phyloP scores from a whole-genome alignment of 2,329 filamentous ascomycete species.

The Aciculosporium take region DNA sequence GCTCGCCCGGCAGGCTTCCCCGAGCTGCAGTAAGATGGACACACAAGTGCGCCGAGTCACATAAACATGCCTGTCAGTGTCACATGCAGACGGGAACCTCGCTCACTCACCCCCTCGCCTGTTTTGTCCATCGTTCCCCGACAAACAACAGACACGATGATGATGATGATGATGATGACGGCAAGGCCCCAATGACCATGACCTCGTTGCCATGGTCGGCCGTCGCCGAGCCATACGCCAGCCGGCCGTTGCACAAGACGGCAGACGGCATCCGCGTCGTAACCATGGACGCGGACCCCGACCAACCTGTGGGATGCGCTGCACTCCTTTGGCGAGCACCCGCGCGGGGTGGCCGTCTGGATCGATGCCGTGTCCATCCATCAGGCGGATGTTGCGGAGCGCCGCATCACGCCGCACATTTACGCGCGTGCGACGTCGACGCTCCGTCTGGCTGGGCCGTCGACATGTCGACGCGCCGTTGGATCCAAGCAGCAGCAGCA shows the following conservation, averaged over 20 bases:
- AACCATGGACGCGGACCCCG: slow-evolving; percentile 3
- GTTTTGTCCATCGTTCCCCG: no score
- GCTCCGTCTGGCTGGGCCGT: slow-evolving; percentile 9
- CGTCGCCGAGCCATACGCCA: slow-evolving; percentile 3
- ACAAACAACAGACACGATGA: no score
- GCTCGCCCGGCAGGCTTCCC: no score
- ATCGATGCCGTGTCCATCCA: slow-evolving; percentile 10
- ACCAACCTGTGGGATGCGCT: slow-evolving; percentile 8
- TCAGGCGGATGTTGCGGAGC: slow-evolving; percentile 9
- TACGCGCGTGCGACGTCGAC: slow-evolving; percentile 8
- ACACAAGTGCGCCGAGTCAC: no score
- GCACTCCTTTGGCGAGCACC: slow-evolving; percentile 5
- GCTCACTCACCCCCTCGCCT: no score
- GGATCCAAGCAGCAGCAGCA: no score
- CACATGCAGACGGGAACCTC: no score
- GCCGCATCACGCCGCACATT: slow-evolving; percentile 11
- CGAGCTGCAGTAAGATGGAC: no score
- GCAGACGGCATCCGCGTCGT: slow-evolving; percentile 8
- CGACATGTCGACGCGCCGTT: slow-evolving; percentile 2
- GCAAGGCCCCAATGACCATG: neutral
- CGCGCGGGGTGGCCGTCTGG: slow-evolving; percentile 8
- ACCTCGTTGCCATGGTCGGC: neutral
- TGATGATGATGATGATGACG: neutral
- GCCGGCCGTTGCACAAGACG: neutral
- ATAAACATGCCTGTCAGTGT: no score